Base-by-base conservation (phyloP, 441 rosid species). In the Eutrema salsugineum region DNA sequence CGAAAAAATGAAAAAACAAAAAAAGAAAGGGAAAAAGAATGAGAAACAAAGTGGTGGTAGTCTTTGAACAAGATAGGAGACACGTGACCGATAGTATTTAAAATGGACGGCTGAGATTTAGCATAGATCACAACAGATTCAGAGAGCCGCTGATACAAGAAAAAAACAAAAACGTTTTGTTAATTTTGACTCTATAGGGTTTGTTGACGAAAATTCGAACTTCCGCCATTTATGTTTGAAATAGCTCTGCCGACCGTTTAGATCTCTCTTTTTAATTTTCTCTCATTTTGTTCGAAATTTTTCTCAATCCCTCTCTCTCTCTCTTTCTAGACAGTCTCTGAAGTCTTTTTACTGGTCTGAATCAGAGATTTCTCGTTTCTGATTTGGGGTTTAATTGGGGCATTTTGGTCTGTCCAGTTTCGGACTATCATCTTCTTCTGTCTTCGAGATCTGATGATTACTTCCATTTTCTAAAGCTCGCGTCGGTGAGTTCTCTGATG, bases 221-320 rank as follows among this genome's bases (percentile, higher is more conserved):
- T 30, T 58, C 94, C 88, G 87, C 94, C 79, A 83, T 80, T 80
- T 58, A 30, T 75, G 77, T 91, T 91, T 88, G 83, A 87, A 91
- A 73, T 32, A 63, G 63, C 77, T 65, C 75, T 70, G 27, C 60
- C 46, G 88, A 85, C 87, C 88, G 90, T 88, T 85, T 83, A 64
- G 71, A 36, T 73, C 9, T 69, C 71, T 80, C 74, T 67, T 71
- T 72, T 54, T 32, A 62, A 2, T 42, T 39, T 65, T 63, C 51
- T 62, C 42, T 19, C 3, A 46, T 58, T 38, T 38, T 11, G 7
- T 58, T 38, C 32, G 2, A 38, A 40, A 12, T 1, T 6, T 6
- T 11, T 73, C 8, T 51, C 42, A 50, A 17, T 70, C 44, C 6
- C 47, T 28, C 20, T 8, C 46, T 43, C 66, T 36, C 20, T 53